Evolutionary conservation across 2,329 filamentous ascomycete genomes (phyloP).

Genomic region (Byssoonygena ceratinophila): DNA sequence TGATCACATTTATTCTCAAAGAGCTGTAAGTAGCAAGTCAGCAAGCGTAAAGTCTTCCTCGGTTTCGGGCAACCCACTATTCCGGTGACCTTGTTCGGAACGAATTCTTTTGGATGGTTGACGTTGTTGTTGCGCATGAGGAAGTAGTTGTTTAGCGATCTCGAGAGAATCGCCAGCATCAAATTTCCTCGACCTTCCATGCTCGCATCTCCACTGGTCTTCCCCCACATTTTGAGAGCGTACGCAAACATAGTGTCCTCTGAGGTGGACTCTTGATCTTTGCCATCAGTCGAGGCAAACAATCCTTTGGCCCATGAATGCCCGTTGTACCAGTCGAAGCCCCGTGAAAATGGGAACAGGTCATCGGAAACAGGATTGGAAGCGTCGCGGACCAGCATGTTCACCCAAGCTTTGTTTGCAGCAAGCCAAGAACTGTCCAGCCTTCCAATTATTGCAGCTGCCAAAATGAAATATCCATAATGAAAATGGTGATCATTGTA

Average conservation of each 20-base stretch:
- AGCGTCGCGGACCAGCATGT: constrained; percentile 70
- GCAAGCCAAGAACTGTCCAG: constrained; percentile 66
- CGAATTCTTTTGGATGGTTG: constrained; percentile 64
- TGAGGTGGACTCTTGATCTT: constrained; percentile 64
- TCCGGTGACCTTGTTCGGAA: constrained; percentile 61
- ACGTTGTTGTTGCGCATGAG: constrained; percentile 61
- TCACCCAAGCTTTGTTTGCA: constrained; percentile 67
- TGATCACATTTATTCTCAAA: constrained; percentile 97
- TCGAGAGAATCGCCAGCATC: constrained; percentile 67
- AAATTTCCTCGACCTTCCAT: constrained; percentile 77
- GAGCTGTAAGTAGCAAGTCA: constrained; percentile 34
- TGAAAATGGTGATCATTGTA: constrained; percentile 58
- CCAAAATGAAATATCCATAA: constrained; percentile 76
- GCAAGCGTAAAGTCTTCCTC: neutral
- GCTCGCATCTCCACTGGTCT: constrained; percentile 59
- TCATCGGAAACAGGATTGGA: constrained; percentile 67
- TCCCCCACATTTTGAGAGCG: constrained; percentile 89
- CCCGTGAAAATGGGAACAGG: constrained; percentile 69
- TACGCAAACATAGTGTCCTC: constrained; percentile 85
- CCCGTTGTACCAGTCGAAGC: constrained; percentile 89
- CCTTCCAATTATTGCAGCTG: constrained; percentile 70
- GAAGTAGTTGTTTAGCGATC: constrained; percentile 70
- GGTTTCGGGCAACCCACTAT: constrained; percentile 34
- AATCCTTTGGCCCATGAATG: constrained; percentile 75
- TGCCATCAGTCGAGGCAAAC: constrained; percentile 45